Conservation (phyloP, 1,284 basidiomycete species). For the Ceraceosorus bombacis region DNA sequence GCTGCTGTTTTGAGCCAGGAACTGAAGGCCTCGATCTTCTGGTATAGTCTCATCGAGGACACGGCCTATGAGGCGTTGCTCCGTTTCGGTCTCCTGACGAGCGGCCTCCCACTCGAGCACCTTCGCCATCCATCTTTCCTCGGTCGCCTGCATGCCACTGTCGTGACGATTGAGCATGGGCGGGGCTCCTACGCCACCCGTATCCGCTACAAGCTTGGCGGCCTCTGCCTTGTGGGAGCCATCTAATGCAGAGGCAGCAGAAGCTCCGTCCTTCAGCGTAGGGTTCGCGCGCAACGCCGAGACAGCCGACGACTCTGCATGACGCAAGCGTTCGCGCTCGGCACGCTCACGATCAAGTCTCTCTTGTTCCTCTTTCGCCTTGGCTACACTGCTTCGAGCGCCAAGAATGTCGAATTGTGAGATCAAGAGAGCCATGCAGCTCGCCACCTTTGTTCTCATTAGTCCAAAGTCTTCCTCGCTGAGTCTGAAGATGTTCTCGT, state of each 20-base stretch:
- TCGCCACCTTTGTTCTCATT: slow-evolving; percentile 83
- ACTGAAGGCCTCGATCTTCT: slow-evolving; percentile 44
- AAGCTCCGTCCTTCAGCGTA: slow-evolving; percentile 52
- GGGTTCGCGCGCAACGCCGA: slow-evolving; percentile 37
- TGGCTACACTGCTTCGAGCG: slow-evolving; percentile 41
- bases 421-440: slow-evolving; percentile 90
- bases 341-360: slow-evolving; percentile 33
- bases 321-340: slow-evolving; percentile 24
- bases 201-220: slow-evolving; percentile 50
- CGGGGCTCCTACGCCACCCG: slow-evolving; percentile 16
- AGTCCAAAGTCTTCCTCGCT: slow-evolving; percentile 71
- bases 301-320: slow-evolving; percentile 6
- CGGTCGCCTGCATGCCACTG: slow-evolving; percentile 31
- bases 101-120: slow-evolving; percentile 37
- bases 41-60: slow-evolving; percentile 45
- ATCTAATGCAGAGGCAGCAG: slow-evolving; percentile 57
- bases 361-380: slow-evolving; percentile 42
- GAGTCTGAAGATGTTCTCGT: slow-evolving; percentile 78
- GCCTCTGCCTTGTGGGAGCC: slow-evolving; percentile 54
- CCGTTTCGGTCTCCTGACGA: slow-evolving; percentile 32
- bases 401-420: slow-evolving; percentile 86
- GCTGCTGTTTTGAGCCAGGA: slow-evolving; percentile 60
- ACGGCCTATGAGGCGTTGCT: slow-evolving; percentile 42
- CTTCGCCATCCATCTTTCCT: slow-evolving; percentile 35
- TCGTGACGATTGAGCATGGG: slow-evolving; percentile 21